phyloP scores from a whole-genome alignment of 768 basidiomycete genomes.

The Calvatia gigantea region DNA sequence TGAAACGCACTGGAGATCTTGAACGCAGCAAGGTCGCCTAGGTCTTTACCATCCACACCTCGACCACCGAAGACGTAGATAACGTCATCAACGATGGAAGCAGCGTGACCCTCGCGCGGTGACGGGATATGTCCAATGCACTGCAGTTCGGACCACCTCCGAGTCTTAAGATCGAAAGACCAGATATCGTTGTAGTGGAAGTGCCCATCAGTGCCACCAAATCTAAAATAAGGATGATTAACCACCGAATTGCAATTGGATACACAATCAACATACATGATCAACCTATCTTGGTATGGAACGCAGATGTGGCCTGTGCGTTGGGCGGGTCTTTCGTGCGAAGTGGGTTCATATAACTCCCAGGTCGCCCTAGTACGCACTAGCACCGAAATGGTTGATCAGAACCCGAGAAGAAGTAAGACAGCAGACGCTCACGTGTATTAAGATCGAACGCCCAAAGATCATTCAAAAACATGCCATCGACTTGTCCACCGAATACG shows the following conservation, averaged over 20 bases:
- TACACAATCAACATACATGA: constrained; percentile 55
- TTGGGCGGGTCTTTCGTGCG: constrained; percentile 64
- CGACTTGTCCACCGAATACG: constrained; percentile 95
- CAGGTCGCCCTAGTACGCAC: constrained; percentile 84
- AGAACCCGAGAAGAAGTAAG: background rate
- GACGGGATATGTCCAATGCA: constrained; percentile 98
- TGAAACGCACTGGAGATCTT: constrained; percentile 85
- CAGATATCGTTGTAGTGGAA: constrained; percentile 99
- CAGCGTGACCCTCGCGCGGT: constrained; percentile 94
- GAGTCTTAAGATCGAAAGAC: constrained; percentile 81
- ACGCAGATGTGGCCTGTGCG: constrained; percentile 93
- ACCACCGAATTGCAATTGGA: constrained; percentile 9
- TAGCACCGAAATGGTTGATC: constrained; percentile 24
- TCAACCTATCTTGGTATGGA: constrained; percentile 76
- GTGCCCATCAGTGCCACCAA: constrained; percentile 97
- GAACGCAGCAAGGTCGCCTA: constrained; percentile 94
- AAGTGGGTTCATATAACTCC: constrained; percentile 70
- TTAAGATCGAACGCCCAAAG: constrained; percentile 96
- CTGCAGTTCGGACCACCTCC: constrained; percentile 85
- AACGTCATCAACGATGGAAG: constrained; percentile 94
- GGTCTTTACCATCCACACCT: constrained; percentile 94
- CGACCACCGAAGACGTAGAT: constrained; percentile 97
- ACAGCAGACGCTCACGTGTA: constrained; percentile 58
- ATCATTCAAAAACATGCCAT: constrained; percentile 92
- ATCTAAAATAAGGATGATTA: constrained; percentile 42